Base-by-base conservation (phyloP, 805 yeast species). In the Starmerella lactis-condensi region DNA sequence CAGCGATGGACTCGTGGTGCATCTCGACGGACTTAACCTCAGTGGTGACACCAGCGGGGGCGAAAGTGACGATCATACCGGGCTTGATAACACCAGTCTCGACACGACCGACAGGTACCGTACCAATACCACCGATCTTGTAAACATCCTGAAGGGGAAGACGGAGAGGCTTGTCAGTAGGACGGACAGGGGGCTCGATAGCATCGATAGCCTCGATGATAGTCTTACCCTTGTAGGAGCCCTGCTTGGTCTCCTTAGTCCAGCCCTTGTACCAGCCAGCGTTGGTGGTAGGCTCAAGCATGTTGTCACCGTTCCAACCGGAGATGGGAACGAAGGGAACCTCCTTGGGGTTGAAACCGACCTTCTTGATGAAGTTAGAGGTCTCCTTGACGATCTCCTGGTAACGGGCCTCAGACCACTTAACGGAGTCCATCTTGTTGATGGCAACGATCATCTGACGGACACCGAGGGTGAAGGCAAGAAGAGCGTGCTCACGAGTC, bases 291-390 rank as follows among this genome's bases (percentile, higher is more conserved):
- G 76, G 53, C 65, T 75, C 85, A 61, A 75, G 71, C 89, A 75
- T 75, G 81, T 75, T 75, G 67, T 75, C 89, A 69, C 91, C 91
- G 65, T 73, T 71, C 75, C 85, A 73, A 55, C 91, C 92, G 53
- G 89, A 76, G 60, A 75, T 72, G 60, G 92, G 92, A 54, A 78
- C 83, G 71, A 77, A 78, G 51, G 78, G 69, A 64, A 89, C 76
- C 69, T 89, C 98, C 78, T 89, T 89, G 82, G 98, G 89, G 65
- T 89, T 94, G 52, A 93, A 61, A 60, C 91, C 96, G 62, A 96
- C 99, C 76, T 89, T 89, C 83, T 85, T 89, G 64, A 89, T 89
- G 69, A 89, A 76, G 69, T 67, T 82, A 85, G 91, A 89, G 58
- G 89, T 75, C 67, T 89, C 99, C 75, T 89, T 96, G 71, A 96